These are phyloP conservation scores for Leptographium lundbergii DNA, from an alignment of 2,329 filamentous ascomycete species.

Conservation along the genomic window DNA sequence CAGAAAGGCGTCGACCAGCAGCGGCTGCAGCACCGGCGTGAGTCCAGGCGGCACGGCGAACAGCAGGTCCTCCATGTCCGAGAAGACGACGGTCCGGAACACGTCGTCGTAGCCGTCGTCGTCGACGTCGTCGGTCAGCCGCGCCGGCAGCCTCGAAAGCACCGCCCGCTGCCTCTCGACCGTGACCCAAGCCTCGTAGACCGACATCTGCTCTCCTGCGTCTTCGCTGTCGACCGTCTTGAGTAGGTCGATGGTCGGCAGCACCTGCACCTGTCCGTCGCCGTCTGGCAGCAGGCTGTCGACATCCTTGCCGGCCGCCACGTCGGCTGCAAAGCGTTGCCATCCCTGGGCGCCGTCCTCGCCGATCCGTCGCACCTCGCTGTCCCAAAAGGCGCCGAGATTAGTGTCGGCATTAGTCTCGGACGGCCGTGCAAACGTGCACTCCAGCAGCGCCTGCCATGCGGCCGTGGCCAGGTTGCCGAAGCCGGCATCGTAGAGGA, in stretches of 20 bases:
- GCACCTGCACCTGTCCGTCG: neutral
- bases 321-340: conserved; percentile 30
- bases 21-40: conserved; percentile 22
- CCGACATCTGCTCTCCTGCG: conserved; percentile 6
- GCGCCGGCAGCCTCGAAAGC: conserved; percentile 49
- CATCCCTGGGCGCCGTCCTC: conserved; percentile 62
- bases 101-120: conserved; percentile 72
- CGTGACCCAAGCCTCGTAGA: conserved; percentile 37
- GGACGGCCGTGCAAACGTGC: conserved; percentile 48
- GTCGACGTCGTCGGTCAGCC: conserved; percentile 59
- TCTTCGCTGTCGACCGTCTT: conserved; percentile 12
- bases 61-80: conserved; percentile 58
- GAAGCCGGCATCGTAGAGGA: conserved; percentile 67
- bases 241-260: conserved; percentile 5
- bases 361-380: conserved; percentile 65
- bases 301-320: conserved; percentile 17
- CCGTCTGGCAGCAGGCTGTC: conserved; percentile 2
- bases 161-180: conserved; percentile 39
- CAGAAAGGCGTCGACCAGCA: conserved; percentile 58
- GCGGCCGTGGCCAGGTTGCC: conserved; percentile 61
- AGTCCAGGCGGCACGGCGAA: conserved; percentile 31
- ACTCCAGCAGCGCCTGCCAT: conserved; percentile 75
- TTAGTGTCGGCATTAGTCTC: neutral
- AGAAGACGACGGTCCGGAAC: conserved; percentile 67
- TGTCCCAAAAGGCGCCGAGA: conserved; percentile 65